These are phyloP conservation scores for Parsonsia alboflavescens DNA, from an alignment of 257 asterid species.

Conservation along the genomic window DNA sequence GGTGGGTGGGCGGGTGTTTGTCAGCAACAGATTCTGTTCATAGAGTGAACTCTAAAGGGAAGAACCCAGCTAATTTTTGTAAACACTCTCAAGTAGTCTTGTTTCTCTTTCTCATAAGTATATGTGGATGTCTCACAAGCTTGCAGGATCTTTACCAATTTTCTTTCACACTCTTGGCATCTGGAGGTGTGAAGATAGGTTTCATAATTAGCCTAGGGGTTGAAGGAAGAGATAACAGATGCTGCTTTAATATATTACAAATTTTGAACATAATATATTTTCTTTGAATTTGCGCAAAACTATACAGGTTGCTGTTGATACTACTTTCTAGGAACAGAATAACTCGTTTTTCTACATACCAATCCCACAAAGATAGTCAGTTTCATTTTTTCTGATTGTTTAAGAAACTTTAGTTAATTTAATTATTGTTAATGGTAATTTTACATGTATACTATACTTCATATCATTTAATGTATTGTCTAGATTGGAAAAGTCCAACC, in stretches of 20 bases:
- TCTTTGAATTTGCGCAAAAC: background rate
- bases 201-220: background rate
- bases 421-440: too few species aligned
- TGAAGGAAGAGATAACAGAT: background rate
- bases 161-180: background rate
- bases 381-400: too few species aligned
- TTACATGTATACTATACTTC: too few species aligned
- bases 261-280: background rate
- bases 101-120: too few species aligned
- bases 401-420: too few species aligned
- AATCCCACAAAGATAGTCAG: too few species aligned
- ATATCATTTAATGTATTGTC: too few species aligned
- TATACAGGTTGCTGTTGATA: background rate
- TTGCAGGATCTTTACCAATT: background rate
- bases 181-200: background rate
- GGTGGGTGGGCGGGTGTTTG: too few species aligned
- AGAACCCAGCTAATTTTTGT: background rate
- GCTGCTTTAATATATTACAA: background rate
- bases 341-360: background rate
- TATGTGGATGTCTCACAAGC: background rate
- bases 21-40: background rate
- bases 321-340: background rate
- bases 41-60: background rate
- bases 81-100: background rate
- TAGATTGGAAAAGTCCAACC: too few species aligned